These are phyloP conservation scores for Saprolegnia diclina DNA, from an alignment of 352 stramenopile genomes.

Conservation along the genomic window DNA sequence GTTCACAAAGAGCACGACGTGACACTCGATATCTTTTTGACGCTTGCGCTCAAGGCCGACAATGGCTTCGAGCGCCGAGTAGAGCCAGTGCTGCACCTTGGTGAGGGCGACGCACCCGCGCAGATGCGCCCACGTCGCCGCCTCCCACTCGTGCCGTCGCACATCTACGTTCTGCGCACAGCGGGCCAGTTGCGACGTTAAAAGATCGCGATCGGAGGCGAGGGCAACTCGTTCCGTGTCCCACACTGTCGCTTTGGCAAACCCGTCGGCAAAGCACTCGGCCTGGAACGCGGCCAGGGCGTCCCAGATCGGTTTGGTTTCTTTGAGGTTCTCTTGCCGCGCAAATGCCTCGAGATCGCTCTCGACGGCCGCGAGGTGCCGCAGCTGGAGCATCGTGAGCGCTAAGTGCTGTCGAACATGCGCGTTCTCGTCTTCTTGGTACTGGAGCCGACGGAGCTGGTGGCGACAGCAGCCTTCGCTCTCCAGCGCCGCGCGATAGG, in stretches of 20 bases:
- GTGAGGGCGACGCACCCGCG: not conserved
- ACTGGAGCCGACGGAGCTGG: not conserved
- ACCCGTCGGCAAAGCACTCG: slow-evolving; percentile 16
- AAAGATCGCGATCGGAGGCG: not conserved
- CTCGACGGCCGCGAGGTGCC: slow-evolving; percentile 3
- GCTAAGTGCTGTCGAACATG: not conserved
- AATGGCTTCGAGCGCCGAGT: not conserved
- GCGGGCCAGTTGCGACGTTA: not conserved
- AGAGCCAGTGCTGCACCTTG: slow-evolving; percentile 5
- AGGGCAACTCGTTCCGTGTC: not conserved
- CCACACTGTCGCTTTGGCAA: not conserved
- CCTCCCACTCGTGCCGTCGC: not conserved
- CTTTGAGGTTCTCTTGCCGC: slow-evolving; percentile 17
- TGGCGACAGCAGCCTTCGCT: slow-evolving; percentile 8
- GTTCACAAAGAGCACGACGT: not conserved
- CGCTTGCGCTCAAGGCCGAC: slow-evolving; percentile 21
- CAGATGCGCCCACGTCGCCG: not conserved
- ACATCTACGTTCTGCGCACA: not conserved
- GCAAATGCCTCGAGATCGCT: slow-evolving; percentile 8
- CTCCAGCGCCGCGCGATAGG: slow-evolving; percentile 12
- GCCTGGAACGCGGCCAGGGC: slow-evolving; percentile 3
- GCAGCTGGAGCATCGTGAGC: slow-evolving; percentile 7
- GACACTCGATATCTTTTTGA: slow-evolving; percentile 6
- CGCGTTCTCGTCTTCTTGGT: not conserved
- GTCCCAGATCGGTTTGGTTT: slow-evolving; percentile 24